Evolutionary conservation across 148 eudicot genomes (phyloP), one percentile per base, ranked within the genome.

Genomic region (Cornus controversa): DNA sequence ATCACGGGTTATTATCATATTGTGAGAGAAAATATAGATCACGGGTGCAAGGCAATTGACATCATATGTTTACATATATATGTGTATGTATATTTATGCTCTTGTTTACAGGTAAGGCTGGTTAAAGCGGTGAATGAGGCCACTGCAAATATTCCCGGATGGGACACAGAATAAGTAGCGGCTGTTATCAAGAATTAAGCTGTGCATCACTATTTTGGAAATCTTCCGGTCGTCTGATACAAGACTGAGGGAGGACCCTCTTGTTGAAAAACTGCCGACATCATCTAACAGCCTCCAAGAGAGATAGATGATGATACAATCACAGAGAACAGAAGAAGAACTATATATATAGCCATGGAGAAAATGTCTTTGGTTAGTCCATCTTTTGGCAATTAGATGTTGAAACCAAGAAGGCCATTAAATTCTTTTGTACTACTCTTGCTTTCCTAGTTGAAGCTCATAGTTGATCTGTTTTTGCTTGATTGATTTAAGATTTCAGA

Each of bases 71-170:
- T 60, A 60, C 24, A 22, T n/a, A 22, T 60, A 22, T 60, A 60
- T 60, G 22, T 60, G 23, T 13, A 0, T 54, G 20, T 0, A 0
- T 54, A 14, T 54, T 2, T 13, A 8, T 70, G n/a, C 29, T 62
- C 27, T 27, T 24, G 63, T 57, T 47, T 76, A 13, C 81, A 84
- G 86, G 86, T 80, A 66, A 83, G 82, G 65, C 85, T 89, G 28
- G 86, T 85, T 20, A 70, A 78, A 62, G 84, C 81, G 79, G 83
- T 89, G 80, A 89, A 87, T 25, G 90, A 89, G 80, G 92, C 92
- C 8, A 67, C 84, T 72, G 84, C 85, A 8, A 82, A 82, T 64
- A 84, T 87, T 67, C 90, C 90, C 9, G 71, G 75, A 50, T 89
- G 90, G 92, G 88, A 84, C 1, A 63, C 78, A 53, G 24, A 34